phyloP scores from a whole-genome alignment of 495 filamentous ascomycete species.

The Viridothelium virens region DNA sequence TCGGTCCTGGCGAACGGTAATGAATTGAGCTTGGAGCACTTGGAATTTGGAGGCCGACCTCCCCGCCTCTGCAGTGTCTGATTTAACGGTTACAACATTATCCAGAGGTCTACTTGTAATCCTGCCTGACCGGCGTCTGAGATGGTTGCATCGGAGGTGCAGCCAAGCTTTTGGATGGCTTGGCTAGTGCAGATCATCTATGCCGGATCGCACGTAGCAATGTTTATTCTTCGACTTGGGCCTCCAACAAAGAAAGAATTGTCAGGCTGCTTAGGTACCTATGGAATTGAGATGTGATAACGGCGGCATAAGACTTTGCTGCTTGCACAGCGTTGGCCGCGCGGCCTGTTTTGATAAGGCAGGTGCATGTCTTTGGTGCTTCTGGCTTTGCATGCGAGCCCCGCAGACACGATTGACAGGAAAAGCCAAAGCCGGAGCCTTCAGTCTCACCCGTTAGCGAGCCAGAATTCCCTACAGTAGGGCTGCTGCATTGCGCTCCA shows the following conservation, averaged over 20 bases:
- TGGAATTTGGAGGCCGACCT: too few species aligned
- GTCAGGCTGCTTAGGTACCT: too few species aligned
- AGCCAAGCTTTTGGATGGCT: slow-evolving; percentile 2
- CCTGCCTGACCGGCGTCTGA: background rate
- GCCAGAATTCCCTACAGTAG: background rate
- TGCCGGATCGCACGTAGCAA: too few species aligned
- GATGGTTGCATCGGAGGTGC: background rate
- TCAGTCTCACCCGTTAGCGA: background rate
- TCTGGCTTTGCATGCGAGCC: background rate
- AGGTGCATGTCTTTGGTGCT: background rate
- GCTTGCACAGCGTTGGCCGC: background rate
- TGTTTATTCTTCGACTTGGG: too few species aligned
- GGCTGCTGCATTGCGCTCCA: background rate
- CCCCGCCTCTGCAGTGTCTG: too few species aligned
- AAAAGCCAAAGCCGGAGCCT: background rate
- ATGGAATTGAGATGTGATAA: background rate
- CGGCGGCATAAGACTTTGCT: background rate
- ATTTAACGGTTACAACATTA: too few species aligned
- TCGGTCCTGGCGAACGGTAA: background rate
- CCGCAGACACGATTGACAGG: background rate
- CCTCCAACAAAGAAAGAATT: too few species aligned
- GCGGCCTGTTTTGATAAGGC: slow-evolving; percentile 7
- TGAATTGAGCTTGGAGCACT: too few species aligned
- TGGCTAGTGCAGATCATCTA: background rate
- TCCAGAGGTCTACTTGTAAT: too few species aligned